Conservation (phyloP, 345 rosid genomes). For the Hirschfeldia incana region DNA sequence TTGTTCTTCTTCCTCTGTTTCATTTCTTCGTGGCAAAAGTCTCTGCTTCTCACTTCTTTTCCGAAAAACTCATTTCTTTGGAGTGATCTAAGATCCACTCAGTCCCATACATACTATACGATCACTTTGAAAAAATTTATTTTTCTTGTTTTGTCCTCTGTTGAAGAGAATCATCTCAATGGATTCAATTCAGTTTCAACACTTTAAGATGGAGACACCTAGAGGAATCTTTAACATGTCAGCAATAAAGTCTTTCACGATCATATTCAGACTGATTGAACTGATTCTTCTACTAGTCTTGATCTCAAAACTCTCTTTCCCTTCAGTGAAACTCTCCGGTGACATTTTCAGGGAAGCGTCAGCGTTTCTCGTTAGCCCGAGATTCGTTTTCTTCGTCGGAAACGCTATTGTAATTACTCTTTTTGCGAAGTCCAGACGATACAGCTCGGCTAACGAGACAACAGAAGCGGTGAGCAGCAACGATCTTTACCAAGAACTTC, state of each 20-base stretch:
- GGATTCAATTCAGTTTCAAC: conserved; percentile 56
- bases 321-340: conserved; percentile 58
- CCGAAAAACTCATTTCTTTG: conserved; percentile 28
- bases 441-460: conserved; percentile 45
- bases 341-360: conserved; percentile 56
- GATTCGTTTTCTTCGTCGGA: conserved; percentile 79
- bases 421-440: conserved; percentile 62
- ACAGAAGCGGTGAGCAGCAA: conserved; percentile 32
- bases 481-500: conserved; percentile 50
- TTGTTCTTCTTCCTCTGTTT: conserved; percentile 30
- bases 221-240: conserved; percentile 48
- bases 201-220: conserved; percentile 57
- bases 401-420: conserved; percentile 75
- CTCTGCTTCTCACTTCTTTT: conserved; percentile 24
- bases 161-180: conserved; percentile 27
- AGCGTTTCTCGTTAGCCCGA: conserved; percentile 55
- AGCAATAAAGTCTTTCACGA: conserved; percentile 50
- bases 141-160: neutral
- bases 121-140: neutral
- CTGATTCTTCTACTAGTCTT: conserved; percentile 54
- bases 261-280: conserved; percentile 60
- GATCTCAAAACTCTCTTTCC: conserved; percentile 56
- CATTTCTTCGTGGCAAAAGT: conserved; percentile 37
- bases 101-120: neutral
- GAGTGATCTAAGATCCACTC: conserved; percentile 37